Base-by-base conservation (phyloP, 2,329 filamentous ascomycete genomes). In the Parafenestella ontariensis region DNA sequence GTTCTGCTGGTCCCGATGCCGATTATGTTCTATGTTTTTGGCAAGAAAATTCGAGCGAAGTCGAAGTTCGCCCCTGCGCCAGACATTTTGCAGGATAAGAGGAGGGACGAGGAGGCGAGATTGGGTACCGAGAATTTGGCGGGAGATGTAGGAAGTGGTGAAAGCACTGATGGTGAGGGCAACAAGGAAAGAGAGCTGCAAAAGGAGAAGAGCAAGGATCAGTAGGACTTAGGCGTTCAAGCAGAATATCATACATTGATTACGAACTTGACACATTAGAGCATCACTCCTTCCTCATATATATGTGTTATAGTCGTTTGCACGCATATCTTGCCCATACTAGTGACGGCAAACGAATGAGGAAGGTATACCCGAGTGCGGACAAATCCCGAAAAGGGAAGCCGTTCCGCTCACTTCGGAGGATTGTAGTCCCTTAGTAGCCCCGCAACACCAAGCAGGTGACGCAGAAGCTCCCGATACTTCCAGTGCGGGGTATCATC, bases 1-100 rank as follows among this genome's bases (percentile, higher is more conserved):
- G 58, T 75, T 1, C 46, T 77, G 0, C 65, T 79, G 6, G 75
- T 80, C 0, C 79, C 79, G 2, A 73, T 81, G 65, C 79, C 78
- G 0, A 55, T 81, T 15, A 46, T 76, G 5, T 81, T 81, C 59
- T 81, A 79, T 45, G 50, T 78, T 20, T 76, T 71, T 47, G 79
- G 79, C 23, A 77, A 73, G 51, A 76, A 66, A 60, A 80, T 82
- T 33, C 63, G 79, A 11, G 72, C 70, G 36, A 78, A 70, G 62
- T 77, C 72, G 26, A 74, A 72, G 39, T 80, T 78, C 57, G 78
- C 78, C 1, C 79, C 79, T 2, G 71, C 75, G 8, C 75, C 72
- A 13, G 75, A 78, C 59, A 74, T 77, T 29, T 54, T 56, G 36
- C 69, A 75, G 40, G 76, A 77, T 31, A 73, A 62, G 56, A 62